phyloP scores from a whole-genome alignment of 768 basidiomycete species.

The Podaxis sp. region DNA sequence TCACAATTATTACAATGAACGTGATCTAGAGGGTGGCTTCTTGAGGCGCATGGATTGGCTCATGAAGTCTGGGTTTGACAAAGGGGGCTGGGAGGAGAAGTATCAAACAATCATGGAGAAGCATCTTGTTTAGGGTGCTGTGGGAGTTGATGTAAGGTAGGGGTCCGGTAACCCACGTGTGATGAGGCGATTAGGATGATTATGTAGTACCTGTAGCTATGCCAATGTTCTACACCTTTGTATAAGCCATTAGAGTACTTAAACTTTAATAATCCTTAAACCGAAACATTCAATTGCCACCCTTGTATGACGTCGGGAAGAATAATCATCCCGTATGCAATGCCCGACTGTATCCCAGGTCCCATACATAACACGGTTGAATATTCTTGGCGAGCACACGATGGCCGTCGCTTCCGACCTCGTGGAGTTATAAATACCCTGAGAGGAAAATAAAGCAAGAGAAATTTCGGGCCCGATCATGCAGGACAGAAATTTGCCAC shows the following conservation, averaged over 20 bases:
- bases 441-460: not conserved
- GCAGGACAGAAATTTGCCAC: not conserved
- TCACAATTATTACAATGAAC: conserved; percentile 62
- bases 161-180: not conserved
- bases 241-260: too few species aligned
- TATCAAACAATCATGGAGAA: conserved; percentile 29
- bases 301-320: not conserved
- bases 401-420: not conserved
- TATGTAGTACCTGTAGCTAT: not conserved
- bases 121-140: not conserved
- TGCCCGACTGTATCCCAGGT: too few species aligned
- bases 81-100: conserved; percentile 44
- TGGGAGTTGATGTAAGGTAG: not conserved
- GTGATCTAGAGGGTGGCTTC: conserved; percentile 48
- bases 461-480: not conserved
- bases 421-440: conserved; percentile 1
- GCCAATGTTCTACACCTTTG: too few species aligned
- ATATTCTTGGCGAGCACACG: not conserved
- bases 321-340: not conserved
- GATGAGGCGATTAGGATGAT: not conserved
- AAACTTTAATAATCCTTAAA: too few species aligned
- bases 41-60: conserved; percentile 44
- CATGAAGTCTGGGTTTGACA: conserved; percentile 30
- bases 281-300: not conserved
- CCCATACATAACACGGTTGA: not conserved